phyloP scores from a whole-genome alignment of 139 green algal genomes.

The Chlamydomonas incerta region DNA sequence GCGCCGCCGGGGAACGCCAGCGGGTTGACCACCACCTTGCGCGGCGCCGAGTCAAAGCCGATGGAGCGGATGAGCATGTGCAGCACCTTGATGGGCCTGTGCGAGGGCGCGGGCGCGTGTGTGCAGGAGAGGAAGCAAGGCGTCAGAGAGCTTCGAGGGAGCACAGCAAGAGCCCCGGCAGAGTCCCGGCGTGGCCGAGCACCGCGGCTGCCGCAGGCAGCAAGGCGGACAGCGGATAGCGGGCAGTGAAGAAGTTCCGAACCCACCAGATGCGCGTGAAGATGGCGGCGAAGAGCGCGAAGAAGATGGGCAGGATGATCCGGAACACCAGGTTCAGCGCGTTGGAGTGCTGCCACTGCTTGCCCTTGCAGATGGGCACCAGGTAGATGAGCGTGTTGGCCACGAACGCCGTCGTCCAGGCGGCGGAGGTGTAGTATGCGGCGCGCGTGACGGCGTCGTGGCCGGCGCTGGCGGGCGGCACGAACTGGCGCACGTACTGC shows the following conservation, averaged over 20 bases:
- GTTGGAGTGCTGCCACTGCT: not conserved
- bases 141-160: too few relatives aligned
- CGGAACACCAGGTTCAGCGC: constrained; percentile 39
- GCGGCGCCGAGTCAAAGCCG: constrained; percentile 8
- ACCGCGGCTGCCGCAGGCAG: too few relatives aligned
- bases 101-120: too few relatives aligned
- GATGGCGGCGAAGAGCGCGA: constrained; percentile 14
- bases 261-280: constrained; percentile 20
- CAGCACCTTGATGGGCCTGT: not conserved
- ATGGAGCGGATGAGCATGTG: not conserved
- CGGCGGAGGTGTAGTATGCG: not conserved
- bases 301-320: constrained; percentile 45
- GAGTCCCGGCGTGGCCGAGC: too few relatives aligned
- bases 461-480: not conserved
- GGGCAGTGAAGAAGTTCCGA: too few relatives aligned
- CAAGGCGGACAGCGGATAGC: too few relatives aligned
- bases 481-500: constrained; percentile 37
- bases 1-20: not conserved
- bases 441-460: not conserved
- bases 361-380: constrained; percentile 22
- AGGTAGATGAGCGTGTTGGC: constrained; percentile 39
- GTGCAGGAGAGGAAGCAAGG: too few relatives aligned
- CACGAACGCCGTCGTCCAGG: not conserved
- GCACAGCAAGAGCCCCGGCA: too few relatives aligned
- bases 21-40: constrained; percentile 36